Evolutionary conservation across 495 filamentous ascomycete species (phyloP).

Genomic region (Xylaria venustula): DNA sequence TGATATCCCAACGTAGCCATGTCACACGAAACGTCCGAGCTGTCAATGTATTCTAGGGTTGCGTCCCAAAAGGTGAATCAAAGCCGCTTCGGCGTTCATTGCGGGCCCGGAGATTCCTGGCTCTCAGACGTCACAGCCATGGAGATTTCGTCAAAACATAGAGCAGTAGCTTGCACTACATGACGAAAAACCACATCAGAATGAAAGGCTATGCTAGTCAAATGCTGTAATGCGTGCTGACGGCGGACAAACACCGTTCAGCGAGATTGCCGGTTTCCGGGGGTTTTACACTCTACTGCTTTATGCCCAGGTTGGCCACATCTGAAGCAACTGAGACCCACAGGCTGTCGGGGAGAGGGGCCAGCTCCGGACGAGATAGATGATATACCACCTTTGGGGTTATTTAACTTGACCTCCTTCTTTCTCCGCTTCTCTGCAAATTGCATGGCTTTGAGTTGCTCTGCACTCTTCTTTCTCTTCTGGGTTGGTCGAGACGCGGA

Average conservation of each 20-base stretch:
- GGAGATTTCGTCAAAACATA: background rate
- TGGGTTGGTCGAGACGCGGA: conserved; percentile 2
- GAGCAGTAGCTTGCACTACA: background rate
- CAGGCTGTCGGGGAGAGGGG: conserved; percentile 16
- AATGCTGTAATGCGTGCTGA: background rate
- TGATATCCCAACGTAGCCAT: background rate
- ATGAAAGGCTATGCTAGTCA: background rate
- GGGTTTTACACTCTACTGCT: conserved; percentile 21
- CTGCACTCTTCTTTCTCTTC: conserved; percentile 31
- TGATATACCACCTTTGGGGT: conserved; percentile 35
- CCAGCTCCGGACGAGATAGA: conserved; percentile 31
- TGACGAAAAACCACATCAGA: background rate
- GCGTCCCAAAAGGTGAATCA: background rate
- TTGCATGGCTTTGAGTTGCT: conserved; percentile 40
- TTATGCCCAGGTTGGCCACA: conserved; percentile 32
- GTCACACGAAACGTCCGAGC: background rate
- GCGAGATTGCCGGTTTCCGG: conserved; percentile 17
- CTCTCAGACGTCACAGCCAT: background rate
- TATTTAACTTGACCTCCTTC: conserved; percentile 59
- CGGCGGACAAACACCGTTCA: conserved; percentile 15
- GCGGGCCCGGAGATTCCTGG: background rate
- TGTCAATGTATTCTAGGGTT: background rate
- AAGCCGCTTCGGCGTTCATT: background rate
- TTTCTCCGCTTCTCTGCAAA: conserved; percentile 53
- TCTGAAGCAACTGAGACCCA: conserved; percentile 23